A percentile compares a stretch with the other conserved stretches of the same genome.
These are phyloP conservation scores for Oxyria digyna DNA, from an alignment of 148 eudicot species.

Conservation along the genomic window DNA sequence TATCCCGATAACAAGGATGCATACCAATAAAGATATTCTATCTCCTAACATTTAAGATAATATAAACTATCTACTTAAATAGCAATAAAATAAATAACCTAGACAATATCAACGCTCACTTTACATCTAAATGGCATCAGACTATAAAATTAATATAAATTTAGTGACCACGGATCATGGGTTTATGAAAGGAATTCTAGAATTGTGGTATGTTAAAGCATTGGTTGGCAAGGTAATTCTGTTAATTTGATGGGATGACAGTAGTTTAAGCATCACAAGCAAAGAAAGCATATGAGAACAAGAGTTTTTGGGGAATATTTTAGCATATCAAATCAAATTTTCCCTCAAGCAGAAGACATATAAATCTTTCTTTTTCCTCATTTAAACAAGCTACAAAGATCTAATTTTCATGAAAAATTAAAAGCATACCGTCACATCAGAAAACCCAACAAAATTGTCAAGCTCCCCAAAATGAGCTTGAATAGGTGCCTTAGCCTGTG, in stretches of 20 bases:
- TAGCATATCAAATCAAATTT: not conserved
- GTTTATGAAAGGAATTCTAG: not conserved
- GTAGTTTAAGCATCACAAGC: not conserved
- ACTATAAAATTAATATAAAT: too few relatives aligned
- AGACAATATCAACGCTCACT: too few relatives aligned
- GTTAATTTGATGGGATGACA: not conserved
- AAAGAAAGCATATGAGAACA: not conserved
- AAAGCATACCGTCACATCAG: slow-evolving; percentile 63
- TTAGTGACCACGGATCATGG: not conserved
- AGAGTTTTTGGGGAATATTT: not conserved
- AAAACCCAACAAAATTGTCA: slow-evolving; percentile 70
- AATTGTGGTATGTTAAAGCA: not conserved
- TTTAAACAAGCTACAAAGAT: not conserved
- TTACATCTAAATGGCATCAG: too few relatives aligned
- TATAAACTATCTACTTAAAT: too few relatives aligned
- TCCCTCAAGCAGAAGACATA: not conserved
- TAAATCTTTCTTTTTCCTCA: not conserved
- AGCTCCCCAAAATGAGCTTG: slow-evolving; percentile 86
- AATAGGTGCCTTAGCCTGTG: slow-evolving; percentile 61
- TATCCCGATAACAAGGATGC: too few relatives aligned
- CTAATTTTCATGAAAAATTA: not conserved
- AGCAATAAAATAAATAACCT: too few relatives aligned
- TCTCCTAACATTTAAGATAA: too few relatives aligned
- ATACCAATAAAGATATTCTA: too few relatives aligned
- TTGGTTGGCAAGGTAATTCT: not conserved